Base-by-base conservation (phyloP, 78 protist species). In the Paratrimastix pyriformis region DNA sequence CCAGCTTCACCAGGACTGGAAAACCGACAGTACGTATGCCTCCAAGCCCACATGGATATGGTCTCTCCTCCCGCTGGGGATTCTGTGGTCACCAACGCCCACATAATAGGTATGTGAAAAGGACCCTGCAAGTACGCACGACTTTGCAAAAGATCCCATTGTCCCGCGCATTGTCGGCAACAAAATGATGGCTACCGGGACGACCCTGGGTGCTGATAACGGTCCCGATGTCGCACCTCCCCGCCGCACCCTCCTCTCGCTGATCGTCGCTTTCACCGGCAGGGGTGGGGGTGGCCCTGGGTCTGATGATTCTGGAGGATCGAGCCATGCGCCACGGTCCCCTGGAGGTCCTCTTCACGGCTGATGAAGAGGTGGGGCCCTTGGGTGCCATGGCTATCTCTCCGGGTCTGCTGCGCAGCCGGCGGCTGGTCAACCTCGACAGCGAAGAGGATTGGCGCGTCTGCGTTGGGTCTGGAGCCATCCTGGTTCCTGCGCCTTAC, bases 141-240 rank as follows among this genome's bases (percentile, higher is more conserved):
- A 80, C 48, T 80, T 80, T 32, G 32, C 2, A 2, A 43, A 11
- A 32, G 60, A 58, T 11, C 77, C 77, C 38, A 40, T 80, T 29
- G 35, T 32, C 21, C 70, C 77, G 30, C 30, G 57, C 33, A 48
- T 80, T 29, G 73, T 1, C 35, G 77, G 58, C 26, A 33, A 30
- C 39, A 15, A 62, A 1, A 13, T 80, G 24, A 29, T 8, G 1
- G 84, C 72, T 26, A 58, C 54, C 32, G 50, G 24, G 15, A 80
- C 84, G 38, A 50, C 84, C 37, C 84, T 80, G 39, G 84, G 84
- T 6, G 74, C 74, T 52, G 74, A 70, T 43, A 43, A 72, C 35
- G 39, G 50, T 45, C 6, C 9, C n/a, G 6, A 6, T 45, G 6
- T 6, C 50, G 6, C n/a, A 45, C n/a, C 9, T 45, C n/a, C 9